Base-by-base conservation (phyloP, 1,284 basidiomycete species). In the Apiotrichum brassicae region DNA sequence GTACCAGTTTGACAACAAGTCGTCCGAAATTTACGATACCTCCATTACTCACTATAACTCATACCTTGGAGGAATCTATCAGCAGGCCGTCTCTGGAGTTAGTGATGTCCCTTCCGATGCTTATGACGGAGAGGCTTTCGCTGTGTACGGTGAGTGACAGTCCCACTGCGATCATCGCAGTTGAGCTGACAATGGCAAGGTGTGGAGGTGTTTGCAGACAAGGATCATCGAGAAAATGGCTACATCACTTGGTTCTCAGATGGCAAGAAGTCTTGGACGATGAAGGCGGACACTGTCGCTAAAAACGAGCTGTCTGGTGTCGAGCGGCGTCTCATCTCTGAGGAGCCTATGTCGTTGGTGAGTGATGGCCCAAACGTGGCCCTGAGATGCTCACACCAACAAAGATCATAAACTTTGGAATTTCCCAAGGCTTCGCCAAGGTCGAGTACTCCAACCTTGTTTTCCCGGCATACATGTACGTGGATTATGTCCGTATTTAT, bases 401-500 rank as follows among this genome's bases (percentile, higher is more conserved):
- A n/a, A 84, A 89, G 68, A 77, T 93, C 62, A 81, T 93, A 58
- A 85, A 86, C 63, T 90, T 93, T 60, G 70, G 69, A 48, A 66
- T 70, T 59, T 71, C 69, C 6, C 64, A 68, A 51, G 64, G 64
- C 41, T 73, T 71, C 61, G 63, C 68, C 53, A 46, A 58, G 4
- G 81, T 88, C 39, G 81, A 90, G 68, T 76, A 85, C 43, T 68
- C 77, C 0, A 73, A 84, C 46, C 75, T 91, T 35, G 71, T 65
- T 3, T 90, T 87, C 75, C 88, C 88, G 1, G 77, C 43, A 7
- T 76, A 1, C 77, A 74, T 8, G 84, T 73, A 75, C 23, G 74
- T 94, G 47, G 89, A 95, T 64, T 94, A 83, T 72, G 79, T 93
- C 37, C 80, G 90, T 8, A 83, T 93, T 3, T 91, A 90, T 66